Percentiles rank a stretch among this genome's conserved stretches.
These are phyloP conservation scores for Exophiala dermatitidis DNA, from an alignment of 2,329 filamentous ascomycete species.

Conservation along the genomic window DNA sequence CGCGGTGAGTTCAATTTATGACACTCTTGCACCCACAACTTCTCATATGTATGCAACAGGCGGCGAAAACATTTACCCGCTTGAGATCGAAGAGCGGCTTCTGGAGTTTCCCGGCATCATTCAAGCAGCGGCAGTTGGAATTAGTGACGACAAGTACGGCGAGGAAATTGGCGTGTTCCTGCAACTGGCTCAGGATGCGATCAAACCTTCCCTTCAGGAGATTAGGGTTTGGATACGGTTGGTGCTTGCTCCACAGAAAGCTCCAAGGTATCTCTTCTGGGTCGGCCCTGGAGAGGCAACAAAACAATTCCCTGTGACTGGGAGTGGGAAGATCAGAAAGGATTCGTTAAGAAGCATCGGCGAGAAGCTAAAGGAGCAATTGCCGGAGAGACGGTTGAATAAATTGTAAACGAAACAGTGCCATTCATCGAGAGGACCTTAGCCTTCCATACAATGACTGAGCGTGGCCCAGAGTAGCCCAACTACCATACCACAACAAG, in stretches of 20 bases:
- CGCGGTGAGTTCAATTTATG: no score
- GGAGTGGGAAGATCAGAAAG: constrained; percentile 53
- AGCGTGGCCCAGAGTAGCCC: no score
- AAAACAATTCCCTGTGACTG: constrained; percentile 54
- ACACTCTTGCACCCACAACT: no score
- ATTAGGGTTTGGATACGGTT: neutral
- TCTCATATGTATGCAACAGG: no score
- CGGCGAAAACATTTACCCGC: constrained; percentile 76
- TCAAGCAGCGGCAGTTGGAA: constrained; percentile 60
- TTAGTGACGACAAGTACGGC: constrained; percentile 63
- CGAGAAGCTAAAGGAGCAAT: neutral
- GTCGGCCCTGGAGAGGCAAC: constrained; percentile 56
- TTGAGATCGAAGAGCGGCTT: constrained; percentile 83
- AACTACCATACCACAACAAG: no score
- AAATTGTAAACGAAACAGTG: no score
- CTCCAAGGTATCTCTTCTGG: constrained; percentile 66
- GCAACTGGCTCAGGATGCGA: constrained; percentile 48
- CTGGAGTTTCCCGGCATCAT: constrained; percentile 58
- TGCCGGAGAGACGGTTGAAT: no score
- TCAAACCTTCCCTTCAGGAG: neutral
- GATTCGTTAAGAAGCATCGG: constrained; percentile 19
- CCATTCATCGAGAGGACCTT: no score
- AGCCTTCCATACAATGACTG: no score
- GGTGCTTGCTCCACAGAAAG: constrained; percentile 48
- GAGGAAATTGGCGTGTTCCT: constrained; percentile 64